A percentile compares a stretch with the other conserved stretches of the same genome.
These are phyloP conservation scores for Calonectria pteridis DNA, from an alignment of 2,329 filamentous ascomycete species.

Conservation along the genomic window DNA sequence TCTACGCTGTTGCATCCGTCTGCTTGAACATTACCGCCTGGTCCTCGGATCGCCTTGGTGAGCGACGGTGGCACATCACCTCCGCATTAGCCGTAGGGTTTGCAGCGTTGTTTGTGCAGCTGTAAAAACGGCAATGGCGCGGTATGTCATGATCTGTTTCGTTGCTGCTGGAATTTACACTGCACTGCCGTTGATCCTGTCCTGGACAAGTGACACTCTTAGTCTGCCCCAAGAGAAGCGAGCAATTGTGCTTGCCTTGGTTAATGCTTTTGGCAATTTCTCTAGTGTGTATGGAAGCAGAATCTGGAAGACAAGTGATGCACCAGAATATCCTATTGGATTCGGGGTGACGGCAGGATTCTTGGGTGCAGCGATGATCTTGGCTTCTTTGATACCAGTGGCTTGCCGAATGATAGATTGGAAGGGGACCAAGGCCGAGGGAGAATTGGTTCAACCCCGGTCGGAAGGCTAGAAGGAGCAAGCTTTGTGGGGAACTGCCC, in stretches of 20 bases:
- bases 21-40: constrained; percentile 19
- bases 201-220: constrained; percentile 23
- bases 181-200: constrained; percentile 23
- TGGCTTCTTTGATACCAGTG: constrained; percentile 41
- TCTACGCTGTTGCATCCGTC: constrained; percentile 1
- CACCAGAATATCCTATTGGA: constrained; percentile 42
- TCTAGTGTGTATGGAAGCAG: constrained; percentile 26
- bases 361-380: constrained; percentile 40
- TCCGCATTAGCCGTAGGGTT: constrained; percentile 2
- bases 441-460: background rate
- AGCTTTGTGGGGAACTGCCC: no score
- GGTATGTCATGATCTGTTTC: constrained; percentile 33
- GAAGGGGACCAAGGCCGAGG: constrained; percentile 26
- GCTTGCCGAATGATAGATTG: constrained; percentile 29
- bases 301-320: constrained; percentile 44
- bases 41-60: constrained; percentile 23
- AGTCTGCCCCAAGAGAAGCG: constrained; percentile 23
- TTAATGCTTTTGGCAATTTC: constrained; percentile 25
- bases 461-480: background rate
- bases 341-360: constrained; percentile 48
- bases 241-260: constrained; percentile 15
- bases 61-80: constrained; percentile 19
- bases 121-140: background rate
- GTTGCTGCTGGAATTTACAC: constrained; percentile 21
- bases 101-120: constrained; percentile 14